Evolutionary conservation across 2,329 filamentous ascomycete genomes (phyloP), one percentile per base, ranked within the genome.

Genomic region (Exserohilum rostratum): DNA sequence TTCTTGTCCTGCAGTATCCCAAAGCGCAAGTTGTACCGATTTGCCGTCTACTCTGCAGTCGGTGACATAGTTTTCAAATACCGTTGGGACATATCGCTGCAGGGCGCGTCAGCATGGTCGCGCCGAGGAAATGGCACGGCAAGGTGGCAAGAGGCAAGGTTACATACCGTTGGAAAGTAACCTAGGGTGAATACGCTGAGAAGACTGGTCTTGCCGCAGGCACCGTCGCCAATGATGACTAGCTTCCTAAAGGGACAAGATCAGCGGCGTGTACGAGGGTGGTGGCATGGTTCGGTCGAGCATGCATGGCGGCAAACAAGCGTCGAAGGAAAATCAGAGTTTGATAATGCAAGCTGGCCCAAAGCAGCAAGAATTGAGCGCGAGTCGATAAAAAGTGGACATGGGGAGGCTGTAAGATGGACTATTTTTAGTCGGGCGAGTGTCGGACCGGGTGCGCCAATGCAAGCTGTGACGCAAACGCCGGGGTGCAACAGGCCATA

Each of bases 1-100:
- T 83, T 99, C 95, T 78, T 99, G 95, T 57, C 95, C 95, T 46
- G 95, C 95, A n/a, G 95, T 99, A 87, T 99, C 95, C 95, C 95
- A 99, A 68, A 99, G 82, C 46, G 95, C 95, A 61, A 99, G 84
- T 80, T 99, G 95, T 34, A 99, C 95, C n/a, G 91, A 96, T 76
- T 96, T 96, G 71, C 95, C 95, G 75, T 99, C 95, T 57, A 99
- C 95, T 79, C 93, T 86, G 78, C 95, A 99, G 79, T 99, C 95
- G 67, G 95, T 99, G 62, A 99, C 95, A 72, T 99, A 99, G 80
- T 99, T 99, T 75, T 99, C 95, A 77, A 99, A 99, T 33, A 99
- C 95, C 42, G 95, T 99, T 1, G 95, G 95, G 31, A 76, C 73
- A 55, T 75, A 75, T 57, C 73, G 73, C 73, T 75, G 47, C 35